These are phyloP conservation scores for Pythium chondricola DNA, from an alignment of 352 stramenopile genomes.

Conservation along the genomic window DNA sequence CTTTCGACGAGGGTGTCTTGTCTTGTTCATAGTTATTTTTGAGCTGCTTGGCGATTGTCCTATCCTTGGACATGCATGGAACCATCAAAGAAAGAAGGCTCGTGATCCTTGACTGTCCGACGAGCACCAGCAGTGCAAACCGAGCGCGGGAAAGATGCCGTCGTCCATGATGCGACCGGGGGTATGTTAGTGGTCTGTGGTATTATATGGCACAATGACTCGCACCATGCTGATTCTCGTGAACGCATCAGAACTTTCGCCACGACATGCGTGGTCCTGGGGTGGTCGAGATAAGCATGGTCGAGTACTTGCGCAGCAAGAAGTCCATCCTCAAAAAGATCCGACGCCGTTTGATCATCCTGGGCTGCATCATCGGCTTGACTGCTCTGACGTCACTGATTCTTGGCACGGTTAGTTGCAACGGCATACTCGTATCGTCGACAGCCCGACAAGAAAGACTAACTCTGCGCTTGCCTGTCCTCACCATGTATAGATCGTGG, in stretches of 20 bases:
- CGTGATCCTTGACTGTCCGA: too few species aligned
- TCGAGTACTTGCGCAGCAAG: slow-evolving; percentile 73
- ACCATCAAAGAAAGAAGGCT: too few species aligned
- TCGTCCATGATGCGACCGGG: slow-evolving; percentile 58
- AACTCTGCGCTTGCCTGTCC: not conserved
- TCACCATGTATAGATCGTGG: slow-evolving; percentile 32
- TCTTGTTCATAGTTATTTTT: too few species aligned
- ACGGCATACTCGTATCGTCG: not conserved
- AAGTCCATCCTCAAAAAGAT: slow-evolving; percentile 69
- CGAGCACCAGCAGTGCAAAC: too few species aligned
- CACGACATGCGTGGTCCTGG: slow-evolving; percentile 47
- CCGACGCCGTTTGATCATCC: slow-evolving; percentile 47
- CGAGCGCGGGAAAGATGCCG: too few species aligned
- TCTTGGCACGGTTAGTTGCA: slow-evolving; percentile 44
- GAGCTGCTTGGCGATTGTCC: too few species aligned
- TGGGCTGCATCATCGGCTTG: slow-evolving; percentile 47
- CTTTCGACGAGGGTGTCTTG: too few species aligned
- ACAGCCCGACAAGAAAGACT: not conserved
- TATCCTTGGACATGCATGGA: too few species aligned
- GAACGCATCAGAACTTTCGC: slow-evolving; percentile 48
- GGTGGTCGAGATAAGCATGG: slow-evolving; percentile 65
- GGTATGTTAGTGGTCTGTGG: slow-evolving; percentile 17
- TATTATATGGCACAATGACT: too few species aligned
- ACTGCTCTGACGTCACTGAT: slow-evolving; percentile 36
- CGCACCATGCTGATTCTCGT: not conserved